phyloP scores from a whole-genome alignment of 1,139 yeast species.

The Sugiyamaella novakii region DNA sequence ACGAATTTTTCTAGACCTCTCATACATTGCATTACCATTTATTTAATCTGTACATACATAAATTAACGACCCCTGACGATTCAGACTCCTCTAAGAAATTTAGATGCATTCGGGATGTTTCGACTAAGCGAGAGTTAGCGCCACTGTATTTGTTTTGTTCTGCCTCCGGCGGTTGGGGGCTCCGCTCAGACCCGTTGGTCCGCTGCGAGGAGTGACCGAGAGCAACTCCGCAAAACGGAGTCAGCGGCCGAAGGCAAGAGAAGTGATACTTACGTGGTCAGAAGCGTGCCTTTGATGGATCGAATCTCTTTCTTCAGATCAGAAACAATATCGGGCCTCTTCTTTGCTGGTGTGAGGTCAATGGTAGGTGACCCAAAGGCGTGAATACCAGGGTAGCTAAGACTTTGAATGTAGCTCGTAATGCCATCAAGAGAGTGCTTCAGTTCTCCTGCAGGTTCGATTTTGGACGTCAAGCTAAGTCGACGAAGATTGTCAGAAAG shows the following conservation, averaged over 20 bases:
- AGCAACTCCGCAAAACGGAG: background rate
- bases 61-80: background rate
- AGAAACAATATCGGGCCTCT: slow-evolving; percentile 23
- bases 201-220: background rate
- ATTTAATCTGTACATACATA: slow-evolving; percentile 5
- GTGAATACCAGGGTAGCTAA: slow-evolving; percentile 20
- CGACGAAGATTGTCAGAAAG: slow-evolving; percentile 25
- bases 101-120: background rate
- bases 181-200: background rate
- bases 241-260: background rate
- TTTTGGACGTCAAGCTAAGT: slow-evolving; percentile 33
- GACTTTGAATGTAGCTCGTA: slow-evolving; percentile 19
- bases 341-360: slow-evolving; percentile 12
- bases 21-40: background rate
- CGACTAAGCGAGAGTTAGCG: too few relatives aligned
- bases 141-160: too few relatives aligned
- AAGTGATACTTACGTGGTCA: slow-evolving; percentile 27
- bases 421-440: slow-evolving; percentile 25
- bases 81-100: background rate
- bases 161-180: slow-evolving; percentile 4
- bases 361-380: slow-evolving; percentile 6
- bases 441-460: slow-evolving; percentile 15
- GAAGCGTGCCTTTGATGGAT: slow-evolving; percentile 39
- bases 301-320: slow-evolving; percentile 42
- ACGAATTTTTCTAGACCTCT: slow-evolving; percentile 16